Conservation (phyloP, 345 rosid genomes). For the Euphorbia tirucalli region DNA sequence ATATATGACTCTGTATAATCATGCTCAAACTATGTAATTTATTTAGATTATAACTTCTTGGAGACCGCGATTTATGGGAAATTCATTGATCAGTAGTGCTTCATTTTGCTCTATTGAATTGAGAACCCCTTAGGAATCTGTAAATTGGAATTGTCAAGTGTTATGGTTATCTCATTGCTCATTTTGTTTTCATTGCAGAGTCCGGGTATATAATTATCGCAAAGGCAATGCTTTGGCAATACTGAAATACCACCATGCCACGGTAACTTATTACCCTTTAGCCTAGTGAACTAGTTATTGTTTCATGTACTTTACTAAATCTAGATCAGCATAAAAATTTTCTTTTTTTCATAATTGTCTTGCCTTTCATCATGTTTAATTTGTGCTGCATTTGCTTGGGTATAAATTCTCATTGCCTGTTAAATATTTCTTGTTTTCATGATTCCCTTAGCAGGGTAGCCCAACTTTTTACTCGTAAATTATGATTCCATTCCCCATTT, state of each 20-base stretch:
- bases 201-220: constrained; percentile 71
- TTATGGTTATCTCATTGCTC: constrained; percentile 1
- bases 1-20: neutral
- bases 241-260: constrained; percentile 76
- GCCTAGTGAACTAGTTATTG: neutral
- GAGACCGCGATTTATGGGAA: neutral
- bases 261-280: constrained; percentile 37
- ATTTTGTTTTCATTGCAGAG: constrained; percentile 41
- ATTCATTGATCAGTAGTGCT: neutral
- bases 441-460: constrained; percentile 1
- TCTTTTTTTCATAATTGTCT: neutral
- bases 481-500: neutral
- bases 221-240: constrained; percentile 88
- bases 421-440: neutral
- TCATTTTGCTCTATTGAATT: neutral
- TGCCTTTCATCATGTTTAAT: neutral
- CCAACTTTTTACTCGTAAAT: neutral
- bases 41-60: neutral
- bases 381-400: neutral
- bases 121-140: neutral
- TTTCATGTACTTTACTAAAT: neutral
- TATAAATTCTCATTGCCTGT: neutral
- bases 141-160: neutral
- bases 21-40: neutral
- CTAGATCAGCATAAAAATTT: neutral